These are phyloP conservation scores for Leptographium radiaticola DNA, from an alignment of 2,329 filamentous ascomycete genomes.

Conservation along the genomic window DNA sequence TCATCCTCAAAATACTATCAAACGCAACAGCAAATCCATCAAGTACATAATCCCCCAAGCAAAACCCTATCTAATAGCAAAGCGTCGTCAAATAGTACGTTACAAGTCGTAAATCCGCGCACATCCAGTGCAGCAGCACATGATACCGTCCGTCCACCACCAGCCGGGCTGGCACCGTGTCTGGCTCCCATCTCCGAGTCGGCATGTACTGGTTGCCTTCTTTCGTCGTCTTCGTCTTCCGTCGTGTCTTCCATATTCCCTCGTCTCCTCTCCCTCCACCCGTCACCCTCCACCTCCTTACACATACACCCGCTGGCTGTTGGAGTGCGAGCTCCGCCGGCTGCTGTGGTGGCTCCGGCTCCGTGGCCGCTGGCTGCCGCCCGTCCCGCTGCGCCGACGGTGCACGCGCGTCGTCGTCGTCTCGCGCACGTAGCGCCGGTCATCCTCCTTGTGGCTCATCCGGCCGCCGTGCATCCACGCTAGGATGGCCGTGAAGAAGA, in stretches of 20 bases:
- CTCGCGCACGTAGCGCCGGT: slow-evolving; percentile 36
- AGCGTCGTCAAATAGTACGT: background rate
- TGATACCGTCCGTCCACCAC: no score
- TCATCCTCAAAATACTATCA: no score
- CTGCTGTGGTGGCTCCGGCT: slow-evolving; percentile 27
- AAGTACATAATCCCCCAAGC: no score
- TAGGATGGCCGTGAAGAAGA: slow-evolving; percentile 62
- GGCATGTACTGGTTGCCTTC: background rate
- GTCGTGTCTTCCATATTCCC: background rate
- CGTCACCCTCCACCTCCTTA: no score
- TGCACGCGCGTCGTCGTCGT: slow-evolving; percentile 29
- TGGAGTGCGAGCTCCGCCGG: slow-evolving; percentile 33
- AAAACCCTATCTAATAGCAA: background rate
- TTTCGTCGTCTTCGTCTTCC: background rate
- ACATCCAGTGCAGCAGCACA: no score
- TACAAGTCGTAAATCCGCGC: background rate
- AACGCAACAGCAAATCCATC: no score
- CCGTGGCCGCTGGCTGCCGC: slow-evolving; percentile 14
- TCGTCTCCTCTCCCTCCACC: background rate
- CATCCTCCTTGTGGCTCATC: slow-evolving; percentile 25
- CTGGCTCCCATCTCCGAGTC: background rate
- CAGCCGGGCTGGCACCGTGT: no score
- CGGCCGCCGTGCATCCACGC: slow-evolving; percentile 45
- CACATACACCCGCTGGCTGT: slow-evolving; percentile 35
- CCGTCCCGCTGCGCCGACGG: slow-evolving; percentile 20